Conservation (phyloP, 1,139 yeast genomes). For the Scheffersomyces titani region DNA sequence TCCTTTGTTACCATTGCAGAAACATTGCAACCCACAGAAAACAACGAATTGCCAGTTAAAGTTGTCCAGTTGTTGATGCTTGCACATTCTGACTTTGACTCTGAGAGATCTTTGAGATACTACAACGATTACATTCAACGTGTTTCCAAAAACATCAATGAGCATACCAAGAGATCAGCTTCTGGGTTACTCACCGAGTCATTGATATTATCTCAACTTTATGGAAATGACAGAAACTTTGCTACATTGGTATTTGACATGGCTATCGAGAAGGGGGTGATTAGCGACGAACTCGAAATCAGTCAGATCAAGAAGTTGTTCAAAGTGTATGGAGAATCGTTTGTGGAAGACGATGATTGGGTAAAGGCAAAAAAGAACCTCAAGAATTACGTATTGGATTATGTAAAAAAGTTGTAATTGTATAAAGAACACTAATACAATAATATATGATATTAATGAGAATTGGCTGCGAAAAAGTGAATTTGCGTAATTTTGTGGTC, state of each 20-base stretch:
- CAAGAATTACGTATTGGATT: slow-evolving; percentile 13
- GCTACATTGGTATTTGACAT: slow-evolving; percentile 63
- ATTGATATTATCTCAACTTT: slow-evolving; percentile 48
- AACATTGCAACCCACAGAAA: slow-evolving; percentile 31
- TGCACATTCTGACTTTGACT: slow-evolving; percentile 45
- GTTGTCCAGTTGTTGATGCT: slow-evolving; percentile 49
- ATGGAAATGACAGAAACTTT: slow-evolving; percentile 58
- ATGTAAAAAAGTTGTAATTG: slow-evolving; percentile 10
- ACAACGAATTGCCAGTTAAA: slow-evolving; percentile 34
- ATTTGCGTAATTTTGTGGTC: not conserved
- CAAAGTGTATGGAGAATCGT: slow-evolving; percentile 60
- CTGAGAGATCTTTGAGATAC: slow-evolving; percentile 46
- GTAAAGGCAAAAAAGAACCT: slow-evolving; percentile 27
- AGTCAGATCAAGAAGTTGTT: slow-evolving; percentile 46
- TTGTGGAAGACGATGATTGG: slow-evolving; percentile 31
- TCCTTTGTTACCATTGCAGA: slow-evolving; percentile 45
- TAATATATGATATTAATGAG: not conserved
- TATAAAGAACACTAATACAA: not conserved
- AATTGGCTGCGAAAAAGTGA: not conserved
- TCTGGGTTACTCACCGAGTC: slow-evolving; percentile 56
- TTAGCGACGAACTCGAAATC: slow-evolving; percentile 46
- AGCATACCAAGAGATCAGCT: slow-evolving; percentile 36
- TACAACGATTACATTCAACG: slow-evolving; percentile 52
- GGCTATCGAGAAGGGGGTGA: slow-evolving; percentile 43
- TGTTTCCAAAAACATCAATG: slow-evolving; percentile 38